phyloP scores from a whole-genome alignment of 371 early-diverging fungal genomes.

The Chytridium lagenaria region DNA sequence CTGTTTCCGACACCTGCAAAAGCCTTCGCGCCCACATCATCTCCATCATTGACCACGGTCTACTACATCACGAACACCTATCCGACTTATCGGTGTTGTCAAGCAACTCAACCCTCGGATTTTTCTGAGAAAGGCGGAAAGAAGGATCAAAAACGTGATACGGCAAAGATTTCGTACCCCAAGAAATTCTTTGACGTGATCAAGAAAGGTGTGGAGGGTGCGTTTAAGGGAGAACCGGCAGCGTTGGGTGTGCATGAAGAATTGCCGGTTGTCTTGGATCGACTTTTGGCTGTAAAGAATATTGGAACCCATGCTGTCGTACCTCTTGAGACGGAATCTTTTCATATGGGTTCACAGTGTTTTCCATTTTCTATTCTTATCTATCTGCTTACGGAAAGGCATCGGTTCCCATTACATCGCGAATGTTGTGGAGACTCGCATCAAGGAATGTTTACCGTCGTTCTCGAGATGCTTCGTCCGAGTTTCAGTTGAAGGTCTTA shows the following conservation, averaged over 20 bases:
- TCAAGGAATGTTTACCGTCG: neutral
- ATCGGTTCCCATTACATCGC: neutral
- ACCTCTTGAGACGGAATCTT: constrained; percentile 7
- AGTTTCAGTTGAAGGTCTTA: neutral
- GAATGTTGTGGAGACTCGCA: neutral
- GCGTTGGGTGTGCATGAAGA: neutral
- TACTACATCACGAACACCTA: constrained; percentile 2
- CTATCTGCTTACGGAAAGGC: neutral
- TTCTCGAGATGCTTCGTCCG: neutral
- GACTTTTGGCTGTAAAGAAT: neutral
- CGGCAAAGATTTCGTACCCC: neutral
- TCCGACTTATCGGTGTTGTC: constrained; percentile 1
- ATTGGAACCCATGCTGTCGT: neutral
- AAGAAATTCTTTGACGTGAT: neutral
- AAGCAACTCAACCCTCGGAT: constrained; percentile 8
- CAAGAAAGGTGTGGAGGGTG: neutral
- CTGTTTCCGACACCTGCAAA: neutral
- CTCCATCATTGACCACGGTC: neutral
- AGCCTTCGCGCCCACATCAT: neutral
- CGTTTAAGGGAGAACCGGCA: neutral
- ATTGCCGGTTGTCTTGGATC: neutral
- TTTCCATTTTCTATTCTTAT: neutral
- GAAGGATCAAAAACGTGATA: neutral
- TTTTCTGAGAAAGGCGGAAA: neutral
- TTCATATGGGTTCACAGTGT: constrained; percentile 9